Percentiles rank a stretch among this genome's conserved stretches.
Evolutionary conservation across 768 basidiomycete species (phyloP).

Genomic region (Pleurotus platypus): DNA sequence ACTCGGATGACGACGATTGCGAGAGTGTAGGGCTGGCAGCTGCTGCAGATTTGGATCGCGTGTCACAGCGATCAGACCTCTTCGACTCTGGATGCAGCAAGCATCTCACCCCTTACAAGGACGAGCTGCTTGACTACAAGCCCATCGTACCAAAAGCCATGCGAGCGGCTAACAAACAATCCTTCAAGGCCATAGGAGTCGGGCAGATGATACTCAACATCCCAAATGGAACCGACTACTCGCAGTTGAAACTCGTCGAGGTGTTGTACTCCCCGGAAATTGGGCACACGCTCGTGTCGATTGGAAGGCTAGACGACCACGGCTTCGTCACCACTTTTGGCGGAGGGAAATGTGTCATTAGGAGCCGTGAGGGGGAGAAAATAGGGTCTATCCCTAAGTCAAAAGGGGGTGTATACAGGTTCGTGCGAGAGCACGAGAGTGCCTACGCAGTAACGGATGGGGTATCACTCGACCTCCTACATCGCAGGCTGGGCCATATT

Average conservation of each 20-base stretch:
- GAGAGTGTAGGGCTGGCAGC: no score
- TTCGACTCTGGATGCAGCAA: constrained; percentile 11
- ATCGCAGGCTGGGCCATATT: constrained; percentile 12
- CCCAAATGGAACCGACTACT: no score
- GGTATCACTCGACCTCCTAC: constrained; percentile 25
- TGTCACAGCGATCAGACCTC: not conserved
- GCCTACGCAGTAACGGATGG: constrained; percentile 11
- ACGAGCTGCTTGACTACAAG: constrained; percentile 16
- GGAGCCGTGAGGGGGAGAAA: constrained; percentile 11
- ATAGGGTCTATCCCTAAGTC: constrained; percentile 20
- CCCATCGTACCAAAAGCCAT: constrained; percentile 15
- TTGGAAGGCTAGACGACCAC: constrained; percentile 29
- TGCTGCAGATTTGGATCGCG: no score
- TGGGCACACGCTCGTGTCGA: constrained; percentile 31
- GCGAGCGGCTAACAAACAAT: constrained; percentile 26
- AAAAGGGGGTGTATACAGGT: constrained; percentile 19
- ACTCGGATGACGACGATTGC: not conserved
- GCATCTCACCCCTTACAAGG: constrained; percentile 19
- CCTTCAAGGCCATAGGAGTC: constrained; percentile 20
- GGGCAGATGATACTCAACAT: no score
- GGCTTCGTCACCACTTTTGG: constrained; percentile 24
- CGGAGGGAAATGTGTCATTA: constrained; percentile 23
- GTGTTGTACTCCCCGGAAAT: constrained; percentile 28
- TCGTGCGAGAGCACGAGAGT: constrained; percentile 15
- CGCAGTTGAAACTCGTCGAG: not conserved